A percentile compares a stretch with the other conserved stretches of the same genome.
Conservation (phyloP, 2,329 filamentous ascomycete genomes). For the Cytospora leucostoma region DNA sequence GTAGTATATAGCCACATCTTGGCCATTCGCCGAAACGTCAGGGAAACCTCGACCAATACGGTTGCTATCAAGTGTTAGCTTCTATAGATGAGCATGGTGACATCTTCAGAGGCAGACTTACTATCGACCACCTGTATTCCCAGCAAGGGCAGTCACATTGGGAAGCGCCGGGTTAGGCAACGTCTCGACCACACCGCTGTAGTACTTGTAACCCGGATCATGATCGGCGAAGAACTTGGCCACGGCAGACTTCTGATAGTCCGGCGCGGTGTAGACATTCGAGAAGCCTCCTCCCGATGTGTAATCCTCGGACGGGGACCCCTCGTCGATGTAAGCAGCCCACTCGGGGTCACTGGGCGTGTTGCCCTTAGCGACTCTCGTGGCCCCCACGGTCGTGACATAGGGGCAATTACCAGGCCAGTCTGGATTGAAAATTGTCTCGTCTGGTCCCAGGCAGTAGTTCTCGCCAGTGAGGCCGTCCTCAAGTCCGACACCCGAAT, state of each 20-base stretch:
- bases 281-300: slow-evolving; percentile 48
- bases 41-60: slow-evolving; percentile 33
- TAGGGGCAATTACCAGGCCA: slow-evolving; percentile 54
- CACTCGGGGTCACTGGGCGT: slow-evolving; percentile 29
- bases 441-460: slow-evolving; percentile 39
- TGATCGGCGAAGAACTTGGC: slow-evolving; percentile 40
- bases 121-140: slow-evolving; percentile 23
- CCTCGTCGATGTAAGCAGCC: slow-evolving; percentile 13
- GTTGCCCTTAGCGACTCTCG: slow-evolving; percentile 19
- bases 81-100: no score
- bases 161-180: slow-evolving; percentile 24
- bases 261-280: slow-evolving; percentile 46
- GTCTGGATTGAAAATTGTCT: slow-evolving; percentile 49
- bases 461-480: slow-evolving; percentile 35
- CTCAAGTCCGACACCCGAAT: slow-evolving; percentile 43
- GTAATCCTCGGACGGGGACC: slow-evolving; percentile 25
- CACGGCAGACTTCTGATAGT: slow-evolving; percentile 46
- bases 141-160: slow-evolving; percentile 16
- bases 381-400: slow-evolving; percentile 32
- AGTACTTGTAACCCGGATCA: slow-evolving; percentile 28
- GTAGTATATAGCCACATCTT: slow-evolving; percentile 34
- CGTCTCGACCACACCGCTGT: slow-evolving; percentile 25
- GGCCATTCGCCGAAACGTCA: slow-evolving; percentile 33
- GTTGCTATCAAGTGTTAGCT: slow-evolving; percentile 24
- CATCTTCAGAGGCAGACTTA: slow-evolving; percentile 14